phyloP scores from a whole-genome alignment of 164 flowering plant genomes.

The Piper betle region DNA sequence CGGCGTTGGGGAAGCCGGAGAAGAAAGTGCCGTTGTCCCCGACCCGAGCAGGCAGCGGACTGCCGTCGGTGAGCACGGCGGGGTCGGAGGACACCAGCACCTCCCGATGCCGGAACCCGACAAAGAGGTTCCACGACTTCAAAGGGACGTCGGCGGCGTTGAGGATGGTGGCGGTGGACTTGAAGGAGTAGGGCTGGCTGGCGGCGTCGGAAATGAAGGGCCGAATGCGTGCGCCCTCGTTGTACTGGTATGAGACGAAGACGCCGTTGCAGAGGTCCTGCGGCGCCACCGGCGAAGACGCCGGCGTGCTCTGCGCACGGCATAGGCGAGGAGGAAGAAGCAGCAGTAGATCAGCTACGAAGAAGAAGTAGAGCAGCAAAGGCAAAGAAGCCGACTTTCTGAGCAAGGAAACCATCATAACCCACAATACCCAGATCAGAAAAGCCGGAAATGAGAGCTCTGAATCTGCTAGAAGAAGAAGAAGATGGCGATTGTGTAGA shows the following conservation, averaged over 20 bases:
- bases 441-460: too few species aligned
- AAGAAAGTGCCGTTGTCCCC: constrained; percentile 60
- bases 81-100: constrained; percentile 55
- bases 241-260: constrained; percentile 37
- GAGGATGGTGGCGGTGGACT: constrained; percentile 32
- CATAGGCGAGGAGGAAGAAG: constrained; percentile 7
- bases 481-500: too few species aligned
- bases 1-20: constrained; percentile 49
- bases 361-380: constrained; percentile 1
- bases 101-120: constrained; percentile 52
- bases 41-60: constrained; percentile 41
- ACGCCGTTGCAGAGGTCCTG: constrained; percentile 49
- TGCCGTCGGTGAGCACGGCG: constrained; percentile 65
- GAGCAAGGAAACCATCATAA: too few species aligned
- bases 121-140: constrained; percentile 45
- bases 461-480: too few species aligned
- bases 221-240: constrained; percentile 21
- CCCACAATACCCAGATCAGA: too few species aligned
- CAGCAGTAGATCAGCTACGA: constrained; percentile 1
- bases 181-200: constrained; percentile 79
- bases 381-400: background rate
- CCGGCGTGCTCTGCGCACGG: constrained; percentile 29
- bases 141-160: constrained; percentile 52
- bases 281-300: background rate
- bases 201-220: constrained; percentile 48